These are phyloP conservation scores for Meredithiella fracta DNA, from an alignment of 2,329 filamentous ascomycete species.

Conservation along the genomic window DNA sequence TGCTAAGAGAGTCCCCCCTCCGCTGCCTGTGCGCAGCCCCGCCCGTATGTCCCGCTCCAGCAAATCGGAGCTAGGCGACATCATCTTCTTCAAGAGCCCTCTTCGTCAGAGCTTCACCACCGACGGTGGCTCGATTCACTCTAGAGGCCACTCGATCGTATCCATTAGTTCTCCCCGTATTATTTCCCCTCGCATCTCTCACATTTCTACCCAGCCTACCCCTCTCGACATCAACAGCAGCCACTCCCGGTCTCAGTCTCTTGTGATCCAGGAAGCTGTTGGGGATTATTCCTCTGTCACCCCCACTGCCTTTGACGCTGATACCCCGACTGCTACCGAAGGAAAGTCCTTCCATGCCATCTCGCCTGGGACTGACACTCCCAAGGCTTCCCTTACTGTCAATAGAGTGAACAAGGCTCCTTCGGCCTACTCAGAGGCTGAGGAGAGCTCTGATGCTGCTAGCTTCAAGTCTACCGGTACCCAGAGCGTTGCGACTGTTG, in stretches of 20 bases:
- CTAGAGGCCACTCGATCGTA: slow-evolving; percentile 6
- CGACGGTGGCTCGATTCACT: slow-evolving; percentile 5
- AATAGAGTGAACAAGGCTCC: neutral
- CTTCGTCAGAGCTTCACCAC: slow-evolving; percentile 30
- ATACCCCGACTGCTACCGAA: slow-evolving; percentile 8
- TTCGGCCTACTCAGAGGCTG: neutral
- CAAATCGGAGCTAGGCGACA: slow-evolving; percentile 44
- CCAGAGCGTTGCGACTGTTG: slow-evolving; percentile 11
- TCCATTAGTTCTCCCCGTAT: slow-evolving; percentile 7
- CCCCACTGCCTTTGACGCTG: slow-evolving; percentile 4
- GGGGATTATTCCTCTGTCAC: slow-evolving; percentile 3
- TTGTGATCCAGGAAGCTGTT: slow-evolving; percentile 6
- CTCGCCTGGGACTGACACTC: slow-evolving; percentile 6
- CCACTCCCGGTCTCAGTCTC: slow-evolving; percentile 3
- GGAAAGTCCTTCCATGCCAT: slow-evolving; percentile 6
- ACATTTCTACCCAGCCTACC: slow-evolving; percentile 1
- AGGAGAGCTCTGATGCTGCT: slow-evolving; percentile 8
- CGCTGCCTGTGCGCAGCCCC: slow-evolving; percentile 62
- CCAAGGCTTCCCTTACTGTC: slow-evolving; percentile 5
- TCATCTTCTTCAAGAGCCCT: slow-evolving; percentile 34
- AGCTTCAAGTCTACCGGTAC: slow-evolving; percentile 14
- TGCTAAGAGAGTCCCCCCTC: slow-evolving; percentile 60
- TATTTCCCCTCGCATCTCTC: neutral
- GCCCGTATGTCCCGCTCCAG: slow-evolving; percentile 39
- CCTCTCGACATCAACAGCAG: neutral